These are phyloP conservation scores for Aphanomyces euteiches DNA, from an alignment of 352 stramenopile species.

Conservation along the genomic window DNA sequence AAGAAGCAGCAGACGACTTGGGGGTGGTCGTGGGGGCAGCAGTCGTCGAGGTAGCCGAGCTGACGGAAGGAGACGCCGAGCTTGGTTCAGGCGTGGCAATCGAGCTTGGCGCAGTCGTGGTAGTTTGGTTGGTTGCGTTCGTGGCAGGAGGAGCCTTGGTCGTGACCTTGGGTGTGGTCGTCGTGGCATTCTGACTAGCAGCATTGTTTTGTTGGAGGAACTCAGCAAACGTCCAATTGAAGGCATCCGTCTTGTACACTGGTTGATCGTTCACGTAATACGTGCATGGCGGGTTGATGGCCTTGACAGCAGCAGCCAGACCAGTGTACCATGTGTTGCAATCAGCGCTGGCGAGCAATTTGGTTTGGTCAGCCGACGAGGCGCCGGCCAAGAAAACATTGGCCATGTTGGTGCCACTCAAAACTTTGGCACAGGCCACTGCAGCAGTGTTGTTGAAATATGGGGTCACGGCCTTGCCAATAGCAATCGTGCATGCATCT, in stretches of 20 bases:
- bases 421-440: neutral
- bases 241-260: neutral
- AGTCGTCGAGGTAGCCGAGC: neutral
- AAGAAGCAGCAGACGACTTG: neutral
- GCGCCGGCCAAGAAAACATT: neutral
- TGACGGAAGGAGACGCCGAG: neutral
- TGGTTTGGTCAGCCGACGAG: neutral
- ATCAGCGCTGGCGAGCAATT: neutral
- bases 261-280: neutral
- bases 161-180: neutral
- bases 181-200: neutral
- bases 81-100: neutral
- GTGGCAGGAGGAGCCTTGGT: neutral
- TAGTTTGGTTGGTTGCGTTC: neutral
- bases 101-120: neutral
- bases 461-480: constrained; percentile 1
- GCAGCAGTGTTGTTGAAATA: neutral
- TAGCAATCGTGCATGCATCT: neutral
- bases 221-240: neutral
- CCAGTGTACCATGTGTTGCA: neutral
- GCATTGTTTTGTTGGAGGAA: neutral
- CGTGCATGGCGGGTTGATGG: neutral
- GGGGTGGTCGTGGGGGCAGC: neutral
- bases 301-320: neutral
- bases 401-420: neutral